phyloP scores from a whole-genome alignment of 2,329 filamentous ascomycete species.

The Aspergillus aculeatinus region DNA sequence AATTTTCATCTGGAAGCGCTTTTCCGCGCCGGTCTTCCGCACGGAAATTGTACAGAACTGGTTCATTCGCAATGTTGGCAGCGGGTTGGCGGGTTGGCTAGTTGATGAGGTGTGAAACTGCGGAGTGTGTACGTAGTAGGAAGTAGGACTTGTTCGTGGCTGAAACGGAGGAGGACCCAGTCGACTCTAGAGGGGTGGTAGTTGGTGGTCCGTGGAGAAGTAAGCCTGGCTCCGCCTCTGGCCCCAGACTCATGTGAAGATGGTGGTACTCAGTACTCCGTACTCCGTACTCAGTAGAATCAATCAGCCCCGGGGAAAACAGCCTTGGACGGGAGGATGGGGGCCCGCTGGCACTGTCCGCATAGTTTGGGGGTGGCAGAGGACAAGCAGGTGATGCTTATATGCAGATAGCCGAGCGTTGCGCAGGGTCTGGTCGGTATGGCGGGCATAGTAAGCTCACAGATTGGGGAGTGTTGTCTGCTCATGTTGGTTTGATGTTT shows the following conservation, averaged over 20 bases:
- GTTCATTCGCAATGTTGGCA: too few species aligned
- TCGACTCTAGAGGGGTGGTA: too few species aligned
- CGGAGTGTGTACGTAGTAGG: background rate
- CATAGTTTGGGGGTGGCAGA: background rate
- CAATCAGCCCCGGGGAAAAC: background rate
- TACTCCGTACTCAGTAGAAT: too few species aligned
- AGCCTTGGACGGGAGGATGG: background rate
- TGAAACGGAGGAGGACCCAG: background rate
- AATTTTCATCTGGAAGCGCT: background rate
- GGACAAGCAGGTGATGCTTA: background rate
- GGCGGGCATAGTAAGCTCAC: background rate
- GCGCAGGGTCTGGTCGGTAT: background rate
- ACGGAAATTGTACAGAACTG: background rate
- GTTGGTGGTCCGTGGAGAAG: too few species aligned
- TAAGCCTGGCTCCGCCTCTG: background rate
- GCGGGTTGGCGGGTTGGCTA: too few species aligned
- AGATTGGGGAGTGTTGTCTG: background rate
- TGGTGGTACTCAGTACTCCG: background rate
- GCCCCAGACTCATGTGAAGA: background rate
- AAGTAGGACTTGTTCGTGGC: background rate
- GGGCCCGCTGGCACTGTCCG: background rate
- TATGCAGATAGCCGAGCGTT: background rate
- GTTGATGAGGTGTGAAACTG: too few species aligned
- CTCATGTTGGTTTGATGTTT: background rate
- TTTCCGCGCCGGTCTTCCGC: background rate